Evolutionary conservation across 1,284 basidiomycete species (phyloP).

Genomic region (Baeospora myosura): DNA sequence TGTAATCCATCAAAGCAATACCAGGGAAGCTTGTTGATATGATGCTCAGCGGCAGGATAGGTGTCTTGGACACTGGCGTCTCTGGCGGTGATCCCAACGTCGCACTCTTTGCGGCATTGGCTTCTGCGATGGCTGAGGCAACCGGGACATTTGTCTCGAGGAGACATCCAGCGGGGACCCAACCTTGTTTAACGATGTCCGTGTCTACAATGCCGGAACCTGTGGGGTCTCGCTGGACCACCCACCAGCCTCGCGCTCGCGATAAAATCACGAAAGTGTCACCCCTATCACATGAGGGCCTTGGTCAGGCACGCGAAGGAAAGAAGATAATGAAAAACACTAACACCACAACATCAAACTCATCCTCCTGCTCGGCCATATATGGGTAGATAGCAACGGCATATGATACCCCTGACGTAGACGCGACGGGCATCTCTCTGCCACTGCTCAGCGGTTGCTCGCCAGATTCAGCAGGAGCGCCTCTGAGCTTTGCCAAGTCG

Average conservation of each 20-base stretch:
- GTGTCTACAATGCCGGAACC: constrained; percentile 76
- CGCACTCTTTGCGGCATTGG: constrained; percentile 49
- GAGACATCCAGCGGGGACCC: constrained; percentile 90
- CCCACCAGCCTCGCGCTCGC: constrained; percentile 97
- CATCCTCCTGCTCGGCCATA: constrained; percentile 94
- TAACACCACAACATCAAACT: constrained; percentile 95
- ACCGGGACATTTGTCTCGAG: constrained; percentile 86
- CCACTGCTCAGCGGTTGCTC: constrained; percentile 22
- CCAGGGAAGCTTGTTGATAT: constrained; percentile 93
- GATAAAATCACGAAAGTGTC: constrained; percentile 92
- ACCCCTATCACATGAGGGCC: constrained; percentile 39
- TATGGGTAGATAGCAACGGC: constrained; percentile 92
- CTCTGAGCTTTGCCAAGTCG: constrained; percentile 13
- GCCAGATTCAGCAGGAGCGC: constrained; percentile 16
- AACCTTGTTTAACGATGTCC: constrained; percentile 72
- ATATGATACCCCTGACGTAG: constrained; percentile 67
- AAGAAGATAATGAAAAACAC: constrained; percentile 25
- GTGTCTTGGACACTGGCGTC: constrained; percentile 51
- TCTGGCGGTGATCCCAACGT: constrained; percentile 35
- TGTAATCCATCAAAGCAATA: constrained; percentile 91
- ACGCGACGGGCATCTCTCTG: constrained; percentile 44
- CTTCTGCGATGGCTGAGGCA: constrained; percentile 70
- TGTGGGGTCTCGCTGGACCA: constrained; percentile 88
- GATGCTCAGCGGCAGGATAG: constrained; percentile 82
- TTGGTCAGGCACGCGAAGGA: constrained; percentile 13